Evolutionary conservation across 768 basidiomycete genomes (phyloP).

Genomic region (Amanita phalloides): DNA sequence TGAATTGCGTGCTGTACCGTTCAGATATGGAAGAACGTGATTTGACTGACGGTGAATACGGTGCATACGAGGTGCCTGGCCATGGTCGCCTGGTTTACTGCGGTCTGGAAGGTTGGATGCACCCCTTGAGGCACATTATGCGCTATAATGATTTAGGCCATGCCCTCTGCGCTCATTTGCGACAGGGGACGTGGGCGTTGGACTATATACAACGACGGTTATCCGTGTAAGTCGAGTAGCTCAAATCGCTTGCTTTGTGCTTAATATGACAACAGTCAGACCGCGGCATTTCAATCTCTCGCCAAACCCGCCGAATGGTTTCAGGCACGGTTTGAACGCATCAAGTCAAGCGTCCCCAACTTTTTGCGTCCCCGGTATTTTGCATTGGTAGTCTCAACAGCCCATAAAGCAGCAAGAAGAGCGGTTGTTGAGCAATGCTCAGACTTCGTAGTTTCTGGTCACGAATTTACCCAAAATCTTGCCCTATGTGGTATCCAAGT

Average conservation of each 20-base stretch:
- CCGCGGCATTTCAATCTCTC: conserved; percentile 55
- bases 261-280: conserved; percentile 33
- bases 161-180: conserved; percentile 76
- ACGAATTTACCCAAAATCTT: conserved; percentile 83
- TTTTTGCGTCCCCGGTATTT: conserved; percentile 97
- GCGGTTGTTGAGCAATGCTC: conserved; percentile 82
- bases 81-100: conserved; percentile 77
- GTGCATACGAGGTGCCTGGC: conserved; percentile 73
- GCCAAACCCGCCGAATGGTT: conserved; percentile 73
- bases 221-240: conserved; percentile 42
- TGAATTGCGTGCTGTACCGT: conserved; percentile 82
- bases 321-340: conserved; percentile 73
- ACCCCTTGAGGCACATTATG: conserved; percentile 75
- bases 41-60: conserved; percentile 71
- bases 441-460: conserved; percentile 77
- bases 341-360: conserved; percentile 64
- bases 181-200: conserved; percentile 86
- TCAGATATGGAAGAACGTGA: conserved; percentile 89
- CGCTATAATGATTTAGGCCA: conserved; percentile 89
- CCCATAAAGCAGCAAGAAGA: conserved; percentile 84
- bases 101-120: conserved; percentile 97
- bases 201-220: conserved; percentile 76
- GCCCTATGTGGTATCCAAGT: conserved; percentile 82
- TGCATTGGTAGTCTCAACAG: conserved; percentile 79
- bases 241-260: not conserved